Base-by-base conservation (phyloP, 208 protist genomes). In the Histomonas meleagridis region DNA sequence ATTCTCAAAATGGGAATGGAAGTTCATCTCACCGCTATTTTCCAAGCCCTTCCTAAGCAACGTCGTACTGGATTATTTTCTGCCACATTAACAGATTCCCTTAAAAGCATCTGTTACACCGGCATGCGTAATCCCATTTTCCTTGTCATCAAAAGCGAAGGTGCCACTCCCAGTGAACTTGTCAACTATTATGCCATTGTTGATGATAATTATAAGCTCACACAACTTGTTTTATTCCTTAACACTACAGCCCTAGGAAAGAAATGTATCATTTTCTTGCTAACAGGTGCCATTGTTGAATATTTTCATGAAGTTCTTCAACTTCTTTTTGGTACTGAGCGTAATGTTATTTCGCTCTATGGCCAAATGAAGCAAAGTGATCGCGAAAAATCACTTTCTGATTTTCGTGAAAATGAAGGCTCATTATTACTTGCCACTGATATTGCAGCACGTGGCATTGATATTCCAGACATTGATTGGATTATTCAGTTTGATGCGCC, bases 381-480 rank as follows among this genome's bases (percentile, higher is more conserved):
- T 86, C 10, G 90, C 48, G 91, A 43, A 70, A n/a, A 62, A 92
- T 9, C 79, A 79, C 43, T 76, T 91, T 10, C 10, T 43, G 26
- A 90, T 91, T 65, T 49, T 9, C 0, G 48, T 9, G 23, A 78
- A 0, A 18, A 0, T 0, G 92, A 53, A 49, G 92, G 91, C 62
- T 93, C 38, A 32, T 72, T 95, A 1, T 92, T 97, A n/a, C 70
- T 97, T 10, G 94, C 93, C 53, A 97, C 96, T 0, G 96, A 97
- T 92, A 92, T 97, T 5, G 95, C 94, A 0, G 95, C 96, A 3
- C 92, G 97, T 32, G 97, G 96, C 9, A 62, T 97, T 0, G 97
- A 98, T 93, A 93, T 98, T 76, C 94, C 95, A 12, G 94, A 95
- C 62, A 94, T 97, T 2, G 95, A 96, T 76, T 97, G 94, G 95